A percentile compares a stretch with the other conserved stretches of the same genome.
Conservation (phyloP, 208 protist species). For the Acanthamoeba culbertsoni region DNA sequence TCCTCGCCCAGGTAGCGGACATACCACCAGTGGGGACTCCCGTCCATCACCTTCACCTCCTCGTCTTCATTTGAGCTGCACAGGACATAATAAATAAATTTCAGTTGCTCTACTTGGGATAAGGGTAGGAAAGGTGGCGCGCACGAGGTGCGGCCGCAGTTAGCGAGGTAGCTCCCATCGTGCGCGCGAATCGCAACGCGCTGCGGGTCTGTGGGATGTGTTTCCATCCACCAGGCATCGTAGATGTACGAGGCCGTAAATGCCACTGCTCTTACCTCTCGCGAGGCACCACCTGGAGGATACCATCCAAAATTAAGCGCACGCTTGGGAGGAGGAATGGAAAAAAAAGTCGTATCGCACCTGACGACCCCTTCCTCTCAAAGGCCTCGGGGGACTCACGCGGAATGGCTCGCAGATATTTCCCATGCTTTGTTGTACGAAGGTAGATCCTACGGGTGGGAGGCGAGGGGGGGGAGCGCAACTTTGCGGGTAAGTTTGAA, state of each 20-base stretch:
- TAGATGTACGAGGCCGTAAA: slow-evolving; percentile 28
- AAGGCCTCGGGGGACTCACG: not conserved
- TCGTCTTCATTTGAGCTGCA: not conserved
- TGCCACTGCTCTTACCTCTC: not conserved
- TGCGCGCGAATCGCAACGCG: not conserved
- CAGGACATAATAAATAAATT: too few relatives aligned
- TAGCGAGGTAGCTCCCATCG: not conserved
- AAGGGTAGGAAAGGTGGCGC: not conserved
- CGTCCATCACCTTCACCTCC: not conserved
- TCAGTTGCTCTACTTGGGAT: not conserved
- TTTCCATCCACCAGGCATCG: slow-evolving; percentile 16
- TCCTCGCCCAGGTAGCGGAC: not conserved
- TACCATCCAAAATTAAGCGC: not conserved
- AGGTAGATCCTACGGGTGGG: not conserved
- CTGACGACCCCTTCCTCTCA: not conserved
- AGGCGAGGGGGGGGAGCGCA: too few relatives aligned
- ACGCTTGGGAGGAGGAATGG: too few relatives aligned
- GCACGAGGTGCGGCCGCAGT: not conserved
- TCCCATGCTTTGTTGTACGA: not conserved
- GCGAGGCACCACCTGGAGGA: not conserved
- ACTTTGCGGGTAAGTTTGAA: too few relatives aligned
- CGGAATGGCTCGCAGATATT: not conserved
- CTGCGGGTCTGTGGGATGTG: not conserved
- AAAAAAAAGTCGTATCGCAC: too few relatives aligned
- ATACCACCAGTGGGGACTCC: not conserved